Conservation (phyloP, 352 stramenopile species). For the Pythium grandisporangium region DNA sequence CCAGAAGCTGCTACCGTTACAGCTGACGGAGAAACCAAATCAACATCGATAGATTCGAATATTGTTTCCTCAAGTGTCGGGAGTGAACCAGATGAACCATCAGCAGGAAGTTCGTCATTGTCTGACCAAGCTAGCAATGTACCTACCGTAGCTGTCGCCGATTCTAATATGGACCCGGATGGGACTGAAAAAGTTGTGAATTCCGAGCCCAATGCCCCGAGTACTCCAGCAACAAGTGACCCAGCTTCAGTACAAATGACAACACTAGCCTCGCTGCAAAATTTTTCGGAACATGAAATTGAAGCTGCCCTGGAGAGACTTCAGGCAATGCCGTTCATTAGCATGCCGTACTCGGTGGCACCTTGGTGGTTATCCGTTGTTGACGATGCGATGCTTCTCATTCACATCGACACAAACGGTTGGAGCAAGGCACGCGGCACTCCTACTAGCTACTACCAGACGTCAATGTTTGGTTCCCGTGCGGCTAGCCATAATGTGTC, state of each 20-base stretch:
- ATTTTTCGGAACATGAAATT: constrained; percentile 5
- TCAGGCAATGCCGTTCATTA: constrained; percentile 25
- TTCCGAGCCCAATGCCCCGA: neutral
- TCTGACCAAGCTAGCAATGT: too few relatives aligned
- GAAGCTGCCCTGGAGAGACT: constrained; percentile 30
- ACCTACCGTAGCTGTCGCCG: too few relatives aligned
- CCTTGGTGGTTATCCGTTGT: constrained; percentile 74
- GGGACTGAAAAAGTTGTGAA: neutral
- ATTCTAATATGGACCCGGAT: too few relatives aligned
- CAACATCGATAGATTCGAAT: too few relatives aligned
- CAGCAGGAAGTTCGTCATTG: too few relatives aligned
- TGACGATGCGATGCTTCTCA: constrained; percentile 65
- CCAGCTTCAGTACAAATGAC: too few relatives aligned
- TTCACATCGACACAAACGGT: constrained; percentile 57
- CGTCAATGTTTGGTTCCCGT: constrained; percentile 49
- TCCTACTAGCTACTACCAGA: too few relatives aligned
- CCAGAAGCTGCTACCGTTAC: too few relatives aligned
- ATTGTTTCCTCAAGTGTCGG: too few relatives aligned
- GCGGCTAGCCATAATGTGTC: constrained; percentile 10
- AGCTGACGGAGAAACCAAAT: too few relatives aligned
- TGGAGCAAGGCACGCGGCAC: constrained; percentile 72
- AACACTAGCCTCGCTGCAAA: neutral
- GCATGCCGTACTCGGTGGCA: constrained; percentile 19
- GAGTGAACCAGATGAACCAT: too few relatives aligned
- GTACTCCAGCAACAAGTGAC: too few relatives aligned